Evolutionary conservation across 805 yeast genomes (phyloP).

Genomic region (Candida khao-thaluensis): DNA sequence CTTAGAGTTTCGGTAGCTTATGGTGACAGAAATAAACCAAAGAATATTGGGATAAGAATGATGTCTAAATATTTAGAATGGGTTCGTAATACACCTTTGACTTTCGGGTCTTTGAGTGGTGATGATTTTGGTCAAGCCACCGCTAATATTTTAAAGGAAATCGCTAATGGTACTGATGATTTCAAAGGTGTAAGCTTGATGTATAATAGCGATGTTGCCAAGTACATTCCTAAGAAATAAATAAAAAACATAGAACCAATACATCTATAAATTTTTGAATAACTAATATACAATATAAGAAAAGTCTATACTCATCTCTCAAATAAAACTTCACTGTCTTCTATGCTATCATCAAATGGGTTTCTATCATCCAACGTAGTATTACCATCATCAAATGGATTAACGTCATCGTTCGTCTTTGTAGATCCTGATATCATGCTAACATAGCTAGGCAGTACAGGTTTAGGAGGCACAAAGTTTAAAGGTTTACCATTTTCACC

Average conservation of each 20-base stretch:
- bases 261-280: too few relatives aligned
- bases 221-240: too few relatives aligned
- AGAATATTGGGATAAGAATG: conserved; percentile 1
- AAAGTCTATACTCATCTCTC: too few relatives aligned
- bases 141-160: background rate
- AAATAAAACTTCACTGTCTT: conserved; percentile 6
- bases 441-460: conserved; percentile 10
- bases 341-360: background rate
- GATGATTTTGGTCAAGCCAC: conserved; percentile 7
- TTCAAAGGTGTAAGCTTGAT: background rate
- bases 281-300: conserved; percentile 2
- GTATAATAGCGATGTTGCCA: conserved; percentile 2
- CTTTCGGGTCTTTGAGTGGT: conserved; percentile 1
- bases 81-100: background rate
- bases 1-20: conserved; percentile 73
- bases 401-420: too few relatives aligned
- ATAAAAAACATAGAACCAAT: too few relatives aligned
- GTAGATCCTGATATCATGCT: background rate
- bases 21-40: conserved; percentile 52
- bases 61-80: background rate
- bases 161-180: background rate
- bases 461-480: conserved; percentile 10
- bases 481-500: conserved; percentile 1
- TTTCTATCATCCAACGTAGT: too few relatives aligned
- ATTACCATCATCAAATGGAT: too few relatives aligned